Conservation (phyloP, 768 basidiomycete genomes). For the Mycena kentingensis region DNA sequence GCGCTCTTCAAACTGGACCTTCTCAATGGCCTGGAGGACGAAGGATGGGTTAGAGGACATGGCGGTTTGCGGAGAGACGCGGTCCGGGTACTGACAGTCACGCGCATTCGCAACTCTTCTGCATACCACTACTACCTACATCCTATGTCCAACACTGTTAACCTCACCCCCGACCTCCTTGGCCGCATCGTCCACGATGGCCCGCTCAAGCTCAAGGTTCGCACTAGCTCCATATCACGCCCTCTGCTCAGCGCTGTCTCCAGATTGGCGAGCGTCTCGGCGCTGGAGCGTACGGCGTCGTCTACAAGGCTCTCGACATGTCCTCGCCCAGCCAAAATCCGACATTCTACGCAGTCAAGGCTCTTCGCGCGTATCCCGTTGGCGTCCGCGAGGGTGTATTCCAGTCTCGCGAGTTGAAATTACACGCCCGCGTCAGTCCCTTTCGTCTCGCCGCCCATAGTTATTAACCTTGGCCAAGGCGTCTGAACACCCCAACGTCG, state of each 20-base stretch:
- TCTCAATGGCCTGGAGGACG: conserved; percentile 50
- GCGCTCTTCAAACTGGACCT: conserved; percentile 37
- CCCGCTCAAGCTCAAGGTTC: conserved; percentile 56
- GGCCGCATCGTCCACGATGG: conserved; percentile 56
- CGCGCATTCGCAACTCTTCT: conserved; percentile 5
- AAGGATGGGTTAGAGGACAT: conserved; percentile 82
- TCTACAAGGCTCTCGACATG: conserved; percentile 69
- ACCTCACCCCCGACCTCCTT: conserved; percentile 49
- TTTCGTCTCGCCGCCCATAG: neutral
- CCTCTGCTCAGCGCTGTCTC: too few species aligned
- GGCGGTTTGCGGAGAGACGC: conserved; percentile 23
- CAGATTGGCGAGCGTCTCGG: conserved; percentile 65
- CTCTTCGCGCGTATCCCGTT: conserved; percentile 59
- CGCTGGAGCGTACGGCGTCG: conserved; percentile 74
- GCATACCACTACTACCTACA: conserved; percentile 9
- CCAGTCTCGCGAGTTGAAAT: conserved; percentile 70
- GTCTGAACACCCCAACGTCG: conserved; percentile 59
- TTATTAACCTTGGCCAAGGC: conserved; percentile 5
- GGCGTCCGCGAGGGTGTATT: conserved; percentile 56
- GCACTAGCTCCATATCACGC: too few species aligned
- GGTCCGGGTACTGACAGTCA: neutral
- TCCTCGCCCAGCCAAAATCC: conserved; percentile 39
- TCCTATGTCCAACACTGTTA: conserved; percentile 20
- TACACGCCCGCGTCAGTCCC: conserved; percentile 48
- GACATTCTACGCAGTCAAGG: conserved; percentile 71